phyloP scores from a whole-genome alignment of 805 yeast species.

The Yarrowia osloensis region DNA sequence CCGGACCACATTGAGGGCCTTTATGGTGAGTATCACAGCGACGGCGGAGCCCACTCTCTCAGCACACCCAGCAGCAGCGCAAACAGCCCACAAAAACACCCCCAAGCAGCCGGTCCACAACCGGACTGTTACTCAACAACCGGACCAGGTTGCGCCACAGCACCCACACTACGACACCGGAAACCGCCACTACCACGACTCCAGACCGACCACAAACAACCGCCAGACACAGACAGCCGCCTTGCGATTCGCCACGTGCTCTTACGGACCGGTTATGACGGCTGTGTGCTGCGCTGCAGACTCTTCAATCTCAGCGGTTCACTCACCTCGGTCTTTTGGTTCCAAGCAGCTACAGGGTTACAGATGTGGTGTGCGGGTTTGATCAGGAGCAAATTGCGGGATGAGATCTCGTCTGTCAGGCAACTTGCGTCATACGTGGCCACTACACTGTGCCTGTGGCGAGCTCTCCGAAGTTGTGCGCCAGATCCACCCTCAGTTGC shows the following conservation, averaged over 20 bases:
- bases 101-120: background rate
- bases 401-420: background rate
- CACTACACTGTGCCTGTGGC: background rate
- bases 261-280: no score
- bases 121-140: background rate
- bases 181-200: background rate
- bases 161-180: background rate
- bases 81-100: background rate
- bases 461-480: background rate
- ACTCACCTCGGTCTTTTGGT: background rate
- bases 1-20: slow-evolving; percentile 30
- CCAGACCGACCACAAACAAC: background rate
- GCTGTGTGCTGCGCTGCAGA: background rate
- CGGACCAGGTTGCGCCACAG: background rate
- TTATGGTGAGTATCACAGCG: slow-evolving; percentile 25
- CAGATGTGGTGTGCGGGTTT: background rate
- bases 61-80: background rate
- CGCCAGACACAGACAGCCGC: background rate
- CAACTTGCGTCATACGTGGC: background rate
- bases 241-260: no score
- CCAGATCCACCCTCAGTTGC: no score
- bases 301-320: background rate
- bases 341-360: background rate
- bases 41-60: background rate
- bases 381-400: background rate